Conservation (phyloP, 75 land plant genomes). For the Adiantum capillusveneris region DNA sequence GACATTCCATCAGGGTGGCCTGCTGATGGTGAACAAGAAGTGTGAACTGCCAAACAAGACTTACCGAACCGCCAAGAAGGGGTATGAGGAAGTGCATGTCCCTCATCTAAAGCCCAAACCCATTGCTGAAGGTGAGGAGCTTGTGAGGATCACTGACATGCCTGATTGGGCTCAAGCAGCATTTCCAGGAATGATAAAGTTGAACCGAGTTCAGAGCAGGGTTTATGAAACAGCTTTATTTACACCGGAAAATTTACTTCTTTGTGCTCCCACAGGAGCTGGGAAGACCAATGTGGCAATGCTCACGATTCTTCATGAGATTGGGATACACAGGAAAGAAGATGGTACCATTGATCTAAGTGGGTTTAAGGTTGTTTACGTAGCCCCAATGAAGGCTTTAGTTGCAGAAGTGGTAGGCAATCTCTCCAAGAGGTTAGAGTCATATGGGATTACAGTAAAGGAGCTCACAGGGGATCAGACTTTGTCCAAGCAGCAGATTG, state of each 20-base stretch:
- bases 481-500: slow-evolving; percentile 81
- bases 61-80: slow-evolving; percentile 48
- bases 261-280: slow-evolving; percentile 96
- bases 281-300: slow-evolving; percentile 97
- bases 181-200: slow-evolving; percentile 71
- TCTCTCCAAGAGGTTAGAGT: slow-evolving; percentile 59
- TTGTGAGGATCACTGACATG: slow-evolving; percentile 71
- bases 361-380: slow-evolving; percentile 83
- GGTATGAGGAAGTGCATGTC: slow-evolving; percentile 93
- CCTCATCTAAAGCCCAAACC: slow-evolving; percentile 69
- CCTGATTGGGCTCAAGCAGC: slow-evolving; percentile 92
- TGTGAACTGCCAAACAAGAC: slow-evolving; percentile 72
- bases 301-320: slow-evolving; percentile 83
- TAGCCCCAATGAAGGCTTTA: slow-evolving; percentile 97
- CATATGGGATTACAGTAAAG: slow-evolving; percentile 62
- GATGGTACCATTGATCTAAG: slow-evolving; percentile 66
- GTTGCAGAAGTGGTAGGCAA: slow-evolving; percentile 94
- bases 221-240: slow-evolving; percentile 88
- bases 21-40: slow-evolving; percentile 80
- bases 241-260: slow-evolving; percentile 54
- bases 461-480: slow-evolving; percentile 94
- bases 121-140: slow-evolving; percentile 58
- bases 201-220: slow-evolving; percentile 91
- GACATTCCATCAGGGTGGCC: slow-evolving; percentile 72
- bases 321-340: slow-evolving; percentile 44